phyloP scores from a whole-genome alignment of 805 yeast genomes.

The Lachancea fermentati region DNA sequence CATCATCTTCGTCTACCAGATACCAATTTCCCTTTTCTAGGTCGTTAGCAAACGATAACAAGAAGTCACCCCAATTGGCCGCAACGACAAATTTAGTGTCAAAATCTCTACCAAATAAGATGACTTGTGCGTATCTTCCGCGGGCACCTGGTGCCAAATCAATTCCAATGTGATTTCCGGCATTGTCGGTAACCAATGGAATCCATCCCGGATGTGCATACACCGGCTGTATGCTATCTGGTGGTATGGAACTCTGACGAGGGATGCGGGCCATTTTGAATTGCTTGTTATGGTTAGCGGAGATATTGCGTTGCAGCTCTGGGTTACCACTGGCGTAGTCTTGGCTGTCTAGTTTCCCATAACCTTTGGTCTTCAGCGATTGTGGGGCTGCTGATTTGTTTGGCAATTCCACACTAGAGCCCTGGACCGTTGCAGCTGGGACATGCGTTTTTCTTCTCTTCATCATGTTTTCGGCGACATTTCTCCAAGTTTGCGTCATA shows the following conservation, averaged over 20 bases:
- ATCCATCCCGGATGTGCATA: slow-evolving; percentile 93
- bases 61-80: slow-evolving; percentile 82
- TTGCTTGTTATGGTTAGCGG: slow-evolving; percentile 21
- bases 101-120: slow-evolving; percentile 88
- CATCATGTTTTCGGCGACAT: slow-evolving; percentile 46
- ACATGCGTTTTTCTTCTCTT: slow-evolving; percentile 18
- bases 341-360: slow-evolving; percentile 18
- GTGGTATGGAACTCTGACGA: slow-evolving; percentile 68
- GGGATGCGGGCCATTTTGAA: slow-evolving; percentile 41
- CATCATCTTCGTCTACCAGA: slow-evolving; percentile 60
- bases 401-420: slow-evolving; percentile 14
- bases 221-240: slow-evolving; percentile 60
- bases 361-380: slow-evolving; percentile 26
- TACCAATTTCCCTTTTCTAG: slow-evolving; percentile 78
- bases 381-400: slow-evolving; percentile 18
- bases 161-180: slow-evolving; percentile 87
- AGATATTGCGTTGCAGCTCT: slow-evolving; percentile 20
- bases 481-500: slow-evolving; percentile 83
- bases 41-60: slow-evolving; percentile 78
- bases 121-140: slow-evolving; percentile 87
- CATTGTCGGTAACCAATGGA: slow-evolving; percentile 81
- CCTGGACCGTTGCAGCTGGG: slow-evolving; percentile 10
- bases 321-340: slow-evolving; percentile 15
- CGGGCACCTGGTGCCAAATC: slow-evolving; percentile 78
- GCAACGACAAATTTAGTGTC: slow-evolving; percentile 87